A percentile compares a stretch with the other conserved stretches of the same genome.
Conservation (phyloP, 768 basidiomycete species). For the Rickenella mellea region DNA sequence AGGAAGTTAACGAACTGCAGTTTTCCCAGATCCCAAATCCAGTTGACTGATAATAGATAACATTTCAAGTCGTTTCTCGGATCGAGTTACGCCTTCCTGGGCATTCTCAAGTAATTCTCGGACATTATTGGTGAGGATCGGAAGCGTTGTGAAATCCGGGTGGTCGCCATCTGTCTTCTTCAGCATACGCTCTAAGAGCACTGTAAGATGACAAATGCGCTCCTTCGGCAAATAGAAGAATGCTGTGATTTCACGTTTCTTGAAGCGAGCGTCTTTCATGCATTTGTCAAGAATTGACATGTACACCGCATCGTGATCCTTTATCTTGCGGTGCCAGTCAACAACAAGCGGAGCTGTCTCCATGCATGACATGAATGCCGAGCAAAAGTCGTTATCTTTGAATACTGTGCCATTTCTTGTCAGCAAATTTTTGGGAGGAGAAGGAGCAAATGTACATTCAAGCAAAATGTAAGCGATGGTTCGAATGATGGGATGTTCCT, state of each 20-base stretch:
- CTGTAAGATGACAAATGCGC: slow-evolving; percentile 70
- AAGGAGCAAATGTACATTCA: slow-evolving; percentile 41
- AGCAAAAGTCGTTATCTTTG: slow-evolving; percentile 36
- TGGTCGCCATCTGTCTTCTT: slow-evolving; percentile 65
- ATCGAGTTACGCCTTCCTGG: too few relatives aligned
- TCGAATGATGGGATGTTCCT: slow-evolving; percentile 76
- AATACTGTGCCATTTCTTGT: neutral
- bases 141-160: slow-evolving; percentile 69
- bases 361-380: slow-evolving; percentile 72
- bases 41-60: too few relatives aligned
- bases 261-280: slow-evolving; percentile 56
- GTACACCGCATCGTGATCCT: slow-evolving; percentile 59
- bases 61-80: too few relatives aligned
- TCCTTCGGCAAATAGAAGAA: slow-evolving; percentile 84
- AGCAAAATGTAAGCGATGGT: slow-evolving; percentile 82
- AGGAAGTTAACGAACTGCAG: too few relatives aligned
- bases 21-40: too few relatives aligned
- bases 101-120: too few relatives aligned
- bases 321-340: slow-evolving; percentile 68
- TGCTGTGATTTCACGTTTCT: slow-evolving; percentile 69
- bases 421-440: neutral
- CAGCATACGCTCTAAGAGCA: slow-evolving; percentile 61
- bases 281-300: slow-evolving; percentile 54
- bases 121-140: too few relatives aligned
- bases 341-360: slow-evolving; percentile 84